Base-by-base conservation (phyloP, 2,329 filamentous ascomycete genomes). In the Rhinocladiella mackenziei region DNA sequence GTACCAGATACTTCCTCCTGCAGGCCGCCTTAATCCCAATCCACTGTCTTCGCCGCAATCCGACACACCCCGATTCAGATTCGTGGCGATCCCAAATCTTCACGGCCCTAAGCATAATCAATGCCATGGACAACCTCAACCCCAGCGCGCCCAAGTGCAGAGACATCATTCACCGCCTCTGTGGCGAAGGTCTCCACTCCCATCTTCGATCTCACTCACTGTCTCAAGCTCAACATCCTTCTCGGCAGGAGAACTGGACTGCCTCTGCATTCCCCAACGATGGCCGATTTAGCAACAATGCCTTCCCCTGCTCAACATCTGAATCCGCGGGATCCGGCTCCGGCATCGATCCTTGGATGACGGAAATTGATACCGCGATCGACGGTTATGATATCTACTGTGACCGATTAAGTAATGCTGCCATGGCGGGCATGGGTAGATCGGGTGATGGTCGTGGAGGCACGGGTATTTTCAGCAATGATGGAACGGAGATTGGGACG, bases 11-110 rank as follows among this genome's bases (percentile, higher is more conserved):
- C 52, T 71, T 71, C 53, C 62, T 71, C 26, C 70, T 71, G 54
- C 68, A 71, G 58, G 68, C 68, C 9, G 67, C 62, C 17, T 52
- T 71, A 1, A 69, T 71, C 37, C 68, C 68, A 2, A 64, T 70
- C 18, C 65, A 71, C 35, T 65, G 67, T 43, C 58, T 71, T 17
- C 67, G 68, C 59, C 69, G 65, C 4, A 65, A 66, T 26, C 65
- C 68, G 7, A 23, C 29, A 5, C 51, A 54, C 19, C 5, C 32
- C 11, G 38, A 67, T 33, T 62, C 65, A 18, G 48, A 61, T 8
- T 58, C 57, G n/a, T 54, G 51, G 51, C 37, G 48, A 6, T 20
- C 36, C 15, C 48, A 51, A 14, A 34, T 54, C 17, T 15, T 39
- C 17, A 51, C 43, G 8, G 36, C 48, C 5, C 31, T 54, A 25